Conservation (phyloP, 2,329 filamentous ascomycete genomes). For the Xylariaceae sp. region DNA sequence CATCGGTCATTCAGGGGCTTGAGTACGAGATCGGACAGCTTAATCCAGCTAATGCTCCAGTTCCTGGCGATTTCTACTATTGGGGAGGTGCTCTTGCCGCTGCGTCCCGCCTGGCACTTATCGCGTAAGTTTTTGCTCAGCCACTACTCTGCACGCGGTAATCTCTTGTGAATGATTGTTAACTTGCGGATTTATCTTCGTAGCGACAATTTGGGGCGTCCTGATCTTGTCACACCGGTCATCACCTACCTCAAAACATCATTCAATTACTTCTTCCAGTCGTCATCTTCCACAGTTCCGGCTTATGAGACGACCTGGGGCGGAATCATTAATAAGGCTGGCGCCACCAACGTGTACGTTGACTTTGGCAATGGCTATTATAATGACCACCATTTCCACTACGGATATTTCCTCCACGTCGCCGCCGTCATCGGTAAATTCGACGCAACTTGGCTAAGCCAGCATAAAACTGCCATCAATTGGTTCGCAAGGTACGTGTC, state of each 20-base stretch:
- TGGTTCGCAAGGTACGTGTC: slow-evolving; percentile 12
- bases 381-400: slow-evolving; percentile 19
- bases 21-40: slow-evolving; percentile 15
- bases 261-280: slow-evolving; percentile 9
- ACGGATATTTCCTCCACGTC: slow-evolving; percentile 17
- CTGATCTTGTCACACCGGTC: slow-evolving; percentile 12
- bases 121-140: slow-evolving; percentile 10
- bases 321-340: slow-evolving; percentile 14
- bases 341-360: slow-evolving; percentile 8
- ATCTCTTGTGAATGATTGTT: background rate
- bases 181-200: background rate
- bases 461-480: slow-evolving; percentile 13
- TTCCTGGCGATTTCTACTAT: slow-evolving; percentile 19
- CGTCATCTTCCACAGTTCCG: slow-evolving; percentile 1
- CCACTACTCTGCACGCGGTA: background rate
- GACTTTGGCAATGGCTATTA: slow-evolving; percentile 21
- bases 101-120: slow-evolving; percentile 10
- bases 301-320: slow-evolving; percentile 17
- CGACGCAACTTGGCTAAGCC: slow-evolving; percentile 5
- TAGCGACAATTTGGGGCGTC: slow-evolving; percentile 11
- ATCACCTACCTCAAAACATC: slow-evolving; percentile 16
- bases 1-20: slow-evolving; percentile 6
- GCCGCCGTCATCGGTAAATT: slow-evolving; percentile 15
- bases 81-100: slow-evolving; percentile 15
- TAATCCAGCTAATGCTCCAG: slow-evolving; percentile 6